Conservation (phyloP, 371 early-diverging fungal species). For the Mortierella sp. region DNA sequence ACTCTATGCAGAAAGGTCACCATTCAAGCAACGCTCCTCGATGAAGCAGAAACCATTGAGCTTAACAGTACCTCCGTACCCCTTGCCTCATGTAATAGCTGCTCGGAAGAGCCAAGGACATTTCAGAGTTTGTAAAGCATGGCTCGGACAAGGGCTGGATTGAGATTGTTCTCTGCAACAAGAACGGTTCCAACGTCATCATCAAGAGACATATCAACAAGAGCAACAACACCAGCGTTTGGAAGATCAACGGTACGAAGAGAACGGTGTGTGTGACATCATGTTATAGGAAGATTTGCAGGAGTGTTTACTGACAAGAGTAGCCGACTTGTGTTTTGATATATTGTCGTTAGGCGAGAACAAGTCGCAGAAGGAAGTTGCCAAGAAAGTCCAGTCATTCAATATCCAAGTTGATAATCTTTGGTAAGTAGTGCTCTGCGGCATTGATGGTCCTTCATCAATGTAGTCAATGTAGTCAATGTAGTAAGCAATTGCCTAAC, state of each 20-base stretch:
- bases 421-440: constrained; percentile 78
- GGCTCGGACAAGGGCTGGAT: constrained; percentile 86
- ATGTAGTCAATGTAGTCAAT: background rate
- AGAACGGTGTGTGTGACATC: background rate
- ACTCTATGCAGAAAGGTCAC: too few species aligned
- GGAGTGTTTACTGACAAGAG: background rate
- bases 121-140: constrained; percentile 93
- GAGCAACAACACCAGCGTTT: constrained; percentile 76
- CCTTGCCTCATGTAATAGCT: constrained; percentile 56
- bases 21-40: background rate
- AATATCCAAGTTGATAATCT: constrained; percentile 97
- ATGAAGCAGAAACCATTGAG: background rate
- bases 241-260: constrained; percentile 84
- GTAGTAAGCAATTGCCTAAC: background rate
- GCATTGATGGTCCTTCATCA: background rate
- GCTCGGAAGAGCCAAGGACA: constrained; percentile 90
- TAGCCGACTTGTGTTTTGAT: background rate
- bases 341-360: constrained; percentile 62
- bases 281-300: background rate
- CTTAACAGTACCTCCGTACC: background rate
- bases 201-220: constrained; percentile 82
- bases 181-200: constrained; percentile 63
- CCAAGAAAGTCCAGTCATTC: constrained; percentile 68
- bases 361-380: constrained; percentile 75
- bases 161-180: constrained; percentile 83